These are phyloP conservation scores for Aspergillus heteromorphus DNA, from an alignment of 495 filamentous ascomycete genomes.

Conservation along the genomic window DNA sequence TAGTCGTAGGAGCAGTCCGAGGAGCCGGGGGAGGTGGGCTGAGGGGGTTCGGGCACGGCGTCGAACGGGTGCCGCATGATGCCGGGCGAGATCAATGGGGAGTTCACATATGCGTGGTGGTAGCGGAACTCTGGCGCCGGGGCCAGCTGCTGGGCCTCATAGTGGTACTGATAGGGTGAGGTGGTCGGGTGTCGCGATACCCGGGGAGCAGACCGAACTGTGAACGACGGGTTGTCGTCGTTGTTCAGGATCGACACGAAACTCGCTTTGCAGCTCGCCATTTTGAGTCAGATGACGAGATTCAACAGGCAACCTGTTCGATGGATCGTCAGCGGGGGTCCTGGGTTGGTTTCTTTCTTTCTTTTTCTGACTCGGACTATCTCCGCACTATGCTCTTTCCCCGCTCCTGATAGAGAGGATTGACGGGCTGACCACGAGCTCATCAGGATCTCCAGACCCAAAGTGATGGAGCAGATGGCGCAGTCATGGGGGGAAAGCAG, in stretches of 20 bases:
- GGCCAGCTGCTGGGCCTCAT: conserved; percentile 21
- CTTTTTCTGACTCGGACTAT: conserved; percentile 7
- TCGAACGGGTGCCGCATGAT: conserved; percentile 24
- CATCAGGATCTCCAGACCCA: conserved; percentile 7
- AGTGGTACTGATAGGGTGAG: conserved; percentile 24
- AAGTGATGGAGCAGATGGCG: conserved; percentile 3
- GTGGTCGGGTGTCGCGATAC: conserved; percentile 27
- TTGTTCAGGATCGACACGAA: conserved; percentile 48
- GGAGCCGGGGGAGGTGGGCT: conserved; percentile 29
- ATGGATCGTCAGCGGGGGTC: neutral
- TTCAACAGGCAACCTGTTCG: neutral
- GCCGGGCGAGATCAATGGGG: conserved; percentile 24
- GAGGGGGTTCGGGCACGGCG: conserved; percentile 25
- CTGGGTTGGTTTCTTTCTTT: neutral
- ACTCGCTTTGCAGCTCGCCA: conserved; percentile 32
- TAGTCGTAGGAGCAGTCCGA: conserved; percentile 41
- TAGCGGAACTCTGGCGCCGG: conserved; percentile 18
- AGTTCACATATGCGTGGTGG: conserved; percentile 22
- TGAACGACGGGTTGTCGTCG: conserved; percentile 45
- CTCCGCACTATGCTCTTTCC: neutral
- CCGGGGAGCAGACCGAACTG: conserved; percentile 38
- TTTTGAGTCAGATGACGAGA: conserved; percentile 23
- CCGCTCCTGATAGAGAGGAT: neutral
- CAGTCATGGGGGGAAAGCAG: conserved; percentile 3
- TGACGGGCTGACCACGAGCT: conserved; percentile 9